Base-by-base conservation (phyloP, 176 grass and related monocot species). In the Eremochloa ophiuroides region DNA sequence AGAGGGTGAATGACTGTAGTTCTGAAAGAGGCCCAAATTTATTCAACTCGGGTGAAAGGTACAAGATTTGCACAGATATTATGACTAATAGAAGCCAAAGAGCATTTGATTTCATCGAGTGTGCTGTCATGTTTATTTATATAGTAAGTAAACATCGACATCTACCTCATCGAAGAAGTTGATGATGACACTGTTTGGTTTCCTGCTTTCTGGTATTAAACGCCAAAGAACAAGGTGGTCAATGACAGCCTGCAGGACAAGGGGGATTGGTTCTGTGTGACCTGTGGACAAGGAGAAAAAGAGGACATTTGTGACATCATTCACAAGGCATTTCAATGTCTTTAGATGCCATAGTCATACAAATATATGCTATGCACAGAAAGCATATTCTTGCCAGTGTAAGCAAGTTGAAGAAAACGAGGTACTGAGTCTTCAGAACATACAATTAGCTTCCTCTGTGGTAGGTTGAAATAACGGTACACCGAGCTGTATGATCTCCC, bases 121-220 rank as follows among this genome's bases (percentile, higher is more conserved):
- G 20, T 59, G 69, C 38, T 63, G 56, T 65, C 33, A 80, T 84
- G 33, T 16, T 59, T 85, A 85, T 77, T 76, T 76, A 48, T 66
- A 40, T 29, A 87, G 60, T 26, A 89, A 71, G 20, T 50, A 47
- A 50, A 65, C 48, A 74, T 15, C 66, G 69, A 28, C 43, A 58
- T 77, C 42, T 92, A 99, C 97, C 93, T 96, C 97, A 84, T 99
- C 97, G 70, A 99, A 96, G 89, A 99, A 99, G 70, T 99, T 99
- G 85, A 99, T 96, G 81, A 99, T 85, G 73, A 94, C 92, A 81
- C 97, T 91, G 82, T 96, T 95, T 48, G 97, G 97, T 51, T 93
- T 95, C 87, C 89, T 94, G 76, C 82, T 93, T 73, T 99, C 93
- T 80, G 97, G 97, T 89, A 99, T 90, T 80, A 99, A 80, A 87